These are phyloP conservation scores for Favolaschia claudopus DNA, from an alignment of 768 basidiomycete genomes.

Conservation along the genomic window DNA sequence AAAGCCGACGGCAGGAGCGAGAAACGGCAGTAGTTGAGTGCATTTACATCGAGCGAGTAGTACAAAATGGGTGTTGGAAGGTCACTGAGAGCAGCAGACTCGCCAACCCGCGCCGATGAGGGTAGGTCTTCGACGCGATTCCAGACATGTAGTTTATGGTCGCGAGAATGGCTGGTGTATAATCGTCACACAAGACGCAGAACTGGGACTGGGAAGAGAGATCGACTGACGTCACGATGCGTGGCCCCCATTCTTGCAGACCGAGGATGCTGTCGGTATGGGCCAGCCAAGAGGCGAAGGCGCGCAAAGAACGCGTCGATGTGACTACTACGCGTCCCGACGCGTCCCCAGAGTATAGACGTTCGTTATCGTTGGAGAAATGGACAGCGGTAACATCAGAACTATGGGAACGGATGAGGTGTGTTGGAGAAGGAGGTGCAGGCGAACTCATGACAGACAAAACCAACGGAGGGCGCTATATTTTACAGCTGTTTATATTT, in stretches of 20 bases:
- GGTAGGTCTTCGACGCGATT: constrained; percentile 54
- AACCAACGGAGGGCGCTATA: no score
- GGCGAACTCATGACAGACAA: constrained; percentile 2
- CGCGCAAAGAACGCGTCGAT: constrained; percentile 78
- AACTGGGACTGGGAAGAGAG: constrained; percentile 4
- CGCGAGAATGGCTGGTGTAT: constrained; percentile 73
- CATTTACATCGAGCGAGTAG: constrained; percentile 88
- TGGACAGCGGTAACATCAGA: constrained; percentile 65
- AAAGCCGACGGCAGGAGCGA: constrained; percentile 57
- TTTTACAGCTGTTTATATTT: constrained; percentile 64
- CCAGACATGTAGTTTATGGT: constrained; percentile 88
- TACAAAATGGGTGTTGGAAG: constrained; percentile 57
- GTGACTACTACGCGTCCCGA: constrained; percentile 81
- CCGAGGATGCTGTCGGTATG: constrained; percentile 82
- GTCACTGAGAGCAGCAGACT: constrained; percentile 62
- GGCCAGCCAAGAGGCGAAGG: constrained; percentile 77
- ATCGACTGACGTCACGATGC: constrained; percentile 78
- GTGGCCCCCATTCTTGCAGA: constrained; percentile 73
- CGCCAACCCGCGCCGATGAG: constrained; percentile 53
- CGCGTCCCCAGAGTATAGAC: constrained; percentile 87
- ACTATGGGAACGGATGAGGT: constrained; percentile 78
- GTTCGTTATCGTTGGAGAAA: constrained; percentile 76
- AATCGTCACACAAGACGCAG: neutral
- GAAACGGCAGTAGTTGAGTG: constrained; percentile 93
- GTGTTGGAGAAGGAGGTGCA: constrained; percentile 65